Conservation (phyloP, 352 stramenopile species). For the Phytopythium boreale region DNA sequence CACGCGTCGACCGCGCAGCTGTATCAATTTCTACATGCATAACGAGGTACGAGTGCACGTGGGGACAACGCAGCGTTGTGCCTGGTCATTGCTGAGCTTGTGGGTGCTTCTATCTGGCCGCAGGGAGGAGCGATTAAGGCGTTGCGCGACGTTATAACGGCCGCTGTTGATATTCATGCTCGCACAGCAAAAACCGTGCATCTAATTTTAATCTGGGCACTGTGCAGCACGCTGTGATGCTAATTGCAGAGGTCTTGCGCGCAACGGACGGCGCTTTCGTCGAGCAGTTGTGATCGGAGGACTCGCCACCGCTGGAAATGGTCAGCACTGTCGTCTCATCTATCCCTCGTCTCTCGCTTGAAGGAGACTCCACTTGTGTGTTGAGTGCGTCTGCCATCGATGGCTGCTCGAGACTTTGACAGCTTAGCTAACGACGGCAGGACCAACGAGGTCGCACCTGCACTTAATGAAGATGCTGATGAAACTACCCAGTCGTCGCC, state of each 20-base stretch:
- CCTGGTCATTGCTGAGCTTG: no score
- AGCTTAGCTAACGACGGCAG: neutral
- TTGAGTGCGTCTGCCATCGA: neutral
- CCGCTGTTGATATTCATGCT: conserved; percentile 14
- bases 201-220: neutral
- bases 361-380: neutral
- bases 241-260: neutral
- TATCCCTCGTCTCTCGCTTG: neutral
- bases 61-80: no score
- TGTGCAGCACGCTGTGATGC: neutral
- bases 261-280: neutral
- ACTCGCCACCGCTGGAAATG: neutral
- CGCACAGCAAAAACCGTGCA: neutral
- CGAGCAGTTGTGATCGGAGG: neutral
- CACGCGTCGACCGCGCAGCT: no score
- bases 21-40: no score
- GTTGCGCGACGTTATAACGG: no score
- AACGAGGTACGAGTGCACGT: no score
- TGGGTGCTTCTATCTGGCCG: no score
- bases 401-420: neutral
- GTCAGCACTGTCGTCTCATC: neutral
- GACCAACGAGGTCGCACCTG: neutral
- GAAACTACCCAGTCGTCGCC: neutral
- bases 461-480: neutral
- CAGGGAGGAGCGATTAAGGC: no score